phyloP scores from a whole-genome alignment of 139 green algal species.

The Penium margaritaceum region DNA sequence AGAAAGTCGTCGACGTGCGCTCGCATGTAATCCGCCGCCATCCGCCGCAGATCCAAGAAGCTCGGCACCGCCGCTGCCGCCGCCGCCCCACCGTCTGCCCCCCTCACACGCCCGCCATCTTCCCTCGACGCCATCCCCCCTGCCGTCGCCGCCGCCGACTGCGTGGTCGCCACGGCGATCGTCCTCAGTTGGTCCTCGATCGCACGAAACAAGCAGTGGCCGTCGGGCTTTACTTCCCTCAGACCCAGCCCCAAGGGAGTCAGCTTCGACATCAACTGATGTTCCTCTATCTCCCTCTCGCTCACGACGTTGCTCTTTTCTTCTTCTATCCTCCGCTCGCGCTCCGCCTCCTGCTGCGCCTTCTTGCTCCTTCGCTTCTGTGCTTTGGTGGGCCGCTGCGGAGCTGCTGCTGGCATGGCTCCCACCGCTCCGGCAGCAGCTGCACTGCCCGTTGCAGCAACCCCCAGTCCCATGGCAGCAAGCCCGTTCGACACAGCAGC shows the following conservation, averaged over 20 bases:
- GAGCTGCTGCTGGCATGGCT: no score
- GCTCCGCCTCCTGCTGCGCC: slow-evolving; percentile 58
- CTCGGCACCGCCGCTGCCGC: no score
- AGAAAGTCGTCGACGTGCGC: slow-evolving; percentile 56
- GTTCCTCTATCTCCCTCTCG: slow-evolving; percentile 60
- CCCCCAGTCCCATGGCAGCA: no score
- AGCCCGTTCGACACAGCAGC: no score
- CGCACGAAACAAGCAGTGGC: slow-evolving; percentile 86
- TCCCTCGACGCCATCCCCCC: no score
- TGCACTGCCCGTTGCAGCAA: no score
- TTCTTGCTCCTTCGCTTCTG: slow-evolving; percentile 57
- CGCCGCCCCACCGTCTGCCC: no score
- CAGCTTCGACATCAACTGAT: slow-evolving; percentile 57
- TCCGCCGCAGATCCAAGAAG: slow-evolving; percentile 62
- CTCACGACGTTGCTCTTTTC: slow-evolving; percentile 68
- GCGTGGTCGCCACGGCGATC: background rate
- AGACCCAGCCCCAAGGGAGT: slow-evolving; percentile 61
- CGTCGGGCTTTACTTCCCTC: slow-evolving; percentile 76
- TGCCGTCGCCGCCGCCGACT: slow-evolving; percentile 39
- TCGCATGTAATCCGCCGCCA: slow-evolving; percentile 69
- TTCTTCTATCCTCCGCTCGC: slow-evolving; percentile 66
- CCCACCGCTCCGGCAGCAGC: no score
- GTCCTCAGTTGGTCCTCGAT: slow-evolving; percentile 75
- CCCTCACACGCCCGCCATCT: no score
- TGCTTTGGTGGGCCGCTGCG: slow-evolving; percentile 57